Base-by-base conservation (phyloP, 108 stramenopile genomes). In the Fistulifera pelliculosa region DNA sequence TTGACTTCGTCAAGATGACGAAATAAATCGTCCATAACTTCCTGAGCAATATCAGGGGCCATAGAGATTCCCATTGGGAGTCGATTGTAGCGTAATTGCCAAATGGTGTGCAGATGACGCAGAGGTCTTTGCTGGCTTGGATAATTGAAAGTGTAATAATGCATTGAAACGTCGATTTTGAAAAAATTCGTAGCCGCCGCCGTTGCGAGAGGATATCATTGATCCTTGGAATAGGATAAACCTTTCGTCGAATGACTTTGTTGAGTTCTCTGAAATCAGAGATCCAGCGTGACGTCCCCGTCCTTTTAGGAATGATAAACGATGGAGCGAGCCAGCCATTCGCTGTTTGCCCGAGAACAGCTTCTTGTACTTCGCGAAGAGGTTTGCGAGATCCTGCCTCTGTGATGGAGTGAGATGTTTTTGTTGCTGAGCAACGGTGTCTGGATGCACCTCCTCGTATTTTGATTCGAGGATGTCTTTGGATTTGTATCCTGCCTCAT, bases 51-150 rank as follows among this genome's bases (percentile, higher is more conserved):
- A 54, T 76, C 73, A 40, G 79, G 75, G 18, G 69, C 49, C 31
- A 62, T 47, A 39, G 57, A 62, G 11, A 74, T 15, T 0, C 77
- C 77, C 76, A 77, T 77, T 23, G 76, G 71, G 16, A 79, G 39
- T 13, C 70, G 15, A 1, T 54, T 38, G 41, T 76, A 76, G 70
- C 17, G 47, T 42, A 52, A 73, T 53, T 61, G 21, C 75, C 80
- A 60, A 68, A 77, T 22, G 76, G 80, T 7, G 70, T 74, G 40
- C 38, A 48, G 16, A 76, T 69, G 19, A 52, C 44, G 16, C 50
- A 64, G 1, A 70, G 40, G 15, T 43, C 17, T 23, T 52, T 31
- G 48, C 60, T n/a, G 69, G 35, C 12, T 64, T 19, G 6, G 65
- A 8, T 60, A 45, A 15, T 44, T 58, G 54, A 74, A 70, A 6